Percentiles rank a stretch among this genome's conserved stretches.
Evolutionary conservation across 441 rosid species (phyloP).

Genomic region (Viola pubescens): DNA sequence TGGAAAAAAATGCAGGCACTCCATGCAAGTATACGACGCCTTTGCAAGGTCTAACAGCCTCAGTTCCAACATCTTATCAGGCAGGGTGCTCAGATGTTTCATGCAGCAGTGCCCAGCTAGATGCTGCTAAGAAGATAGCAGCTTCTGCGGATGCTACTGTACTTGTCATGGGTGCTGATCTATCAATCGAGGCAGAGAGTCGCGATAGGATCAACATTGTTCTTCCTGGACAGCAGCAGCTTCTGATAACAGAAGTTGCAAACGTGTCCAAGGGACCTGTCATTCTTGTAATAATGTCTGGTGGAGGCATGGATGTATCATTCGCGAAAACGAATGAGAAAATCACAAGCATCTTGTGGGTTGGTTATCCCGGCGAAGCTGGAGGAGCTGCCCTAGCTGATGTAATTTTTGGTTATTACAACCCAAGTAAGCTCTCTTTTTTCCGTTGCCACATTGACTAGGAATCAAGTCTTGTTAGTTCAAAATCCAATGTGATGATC

Average conservation of each 20-base stretch:
- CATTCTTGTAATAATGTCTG: constrained; percentile 76
- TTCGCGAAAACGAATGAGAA: constrained; percentile 53
- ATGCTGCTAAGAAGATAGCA: constrained; percentile 41
- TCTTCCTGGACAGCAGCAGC: constrained; percentile 70
- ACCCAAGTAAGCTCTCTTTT: constrained; percentile 51
- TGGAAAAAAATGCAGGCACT: constrained; percentile 31
- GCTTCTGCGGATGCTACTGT: constrained; percentile 60
- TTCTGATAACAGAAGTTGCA: constrained; percentile 55
- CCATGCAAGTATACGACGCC: constrained; percentile 82
- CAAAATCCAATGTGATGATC: not conserved
- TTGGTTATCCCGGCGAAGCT: constrained; percentile 84
- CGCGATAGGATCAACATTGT: constrained; percentile 44
- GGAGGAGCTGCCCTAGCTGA: constrained; percentile 92
- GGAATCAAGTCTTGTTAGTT: not conserved
- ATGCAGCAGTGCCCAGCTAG: constrained; percentile 46
- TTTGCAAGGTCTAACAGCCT: constrained; percentile 54
- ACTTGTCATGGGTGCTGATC: constrained; percentile 72
- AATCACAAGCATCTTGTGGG: constrained; percentile 72
- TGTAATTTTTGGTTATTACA: constrained; percentile 51
- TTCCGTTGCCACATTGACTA: not conserved
- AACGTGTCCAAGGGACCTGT: constrained; percentile 70
- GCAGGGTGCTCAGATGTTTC: constrained; percentile 59
- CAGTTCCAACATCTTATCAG: constrained; percentile 45
- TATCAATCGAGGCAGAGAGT: constrained; percentile 50
- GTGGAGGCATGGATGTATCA: constrained; percentile 70